These are phyloP conservation scores for Trametes pubescens DNA, from an alignment of 1,284 basidiomycete species.

Conservation along the genomic window DNA sequence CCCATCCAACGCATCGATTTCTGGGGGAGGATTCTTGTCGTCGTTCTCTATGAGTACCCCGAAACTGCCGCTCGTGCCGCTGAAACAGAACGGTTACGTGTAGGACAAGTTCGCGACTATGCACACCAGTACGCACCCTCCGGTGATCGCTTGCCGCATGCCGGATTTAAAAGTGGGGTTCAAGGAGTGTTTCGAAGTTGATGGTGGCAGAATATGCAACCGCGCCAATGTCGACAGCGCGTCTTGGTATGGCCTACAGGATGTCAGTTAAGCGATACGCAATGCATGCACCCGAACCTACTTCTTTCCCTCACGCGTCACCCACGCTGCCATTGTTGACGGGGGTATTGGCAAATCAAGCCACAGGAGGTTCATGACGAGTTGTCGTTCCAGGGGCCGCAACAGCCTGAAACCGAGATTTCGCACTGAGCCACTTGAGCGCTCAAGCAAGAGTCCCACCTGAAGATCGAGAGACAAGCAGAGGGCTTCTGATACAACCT, in stretches of 20 bases:
- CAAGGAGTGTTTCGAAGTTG: slow-evolving; percentile 68
- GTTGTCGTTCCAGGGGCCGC: slow-evolving; percentile 86
- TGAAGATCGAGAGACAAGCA: slow-evolving; percentile 93
- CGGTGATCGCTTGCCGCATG: slow-evolving; percentile 89
- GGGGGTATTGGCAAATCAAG: slow-evolving; percentile 79
- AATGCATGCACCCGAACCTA: slow-evolving; percentile 44
- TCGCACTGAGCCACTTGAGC: slow-evolving; percentile 28
- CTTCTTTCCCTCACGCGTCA: slow-evolving; percentile 79
- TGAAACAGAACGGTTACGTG: slow-evolving; percentile 42
- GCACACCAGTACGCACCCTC: slow-evolving; percentile 68
- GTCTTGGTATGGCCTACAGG: slow-evolving; percentile 72
- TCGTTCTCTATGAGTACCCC: slow-evolving; percentile 82
- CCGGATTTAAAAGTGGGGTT: slow-evolving; percentile 83
- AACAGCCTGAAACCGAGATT: slow-evolving; percentile 66
- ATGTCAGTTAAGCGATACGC: slow-evolving; percentile 22
- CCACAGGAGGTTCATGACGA: slow-evolving; percentile 94
- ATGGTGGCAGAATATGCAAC: slow-evolving; percentile 79
- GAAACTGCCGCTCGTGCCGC: slow-evolving; percentile 91
- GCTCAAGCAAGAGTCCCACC: slow-evolving; percentile 54
- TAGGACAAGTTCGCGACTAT: slow-evolving; percentile 19
- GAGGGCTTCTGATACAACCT: slow-evolving; percentile 91
- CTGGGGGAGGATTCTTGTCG: slow-evolving; percentile 61
- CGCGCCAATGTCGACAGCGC: slow-evolving; percentile 72
- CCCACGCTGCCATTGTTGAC: slow-evolving; percentile 85
- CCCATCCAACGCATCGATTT: slow-evolving; percentile 76